A percentile compares a stretch with the other conserved stretches of the same genome.
phyloP scores from a whole-genome alignment of 805 yeast genomes.

The Zygotorulaspora danielsina region DNA sequence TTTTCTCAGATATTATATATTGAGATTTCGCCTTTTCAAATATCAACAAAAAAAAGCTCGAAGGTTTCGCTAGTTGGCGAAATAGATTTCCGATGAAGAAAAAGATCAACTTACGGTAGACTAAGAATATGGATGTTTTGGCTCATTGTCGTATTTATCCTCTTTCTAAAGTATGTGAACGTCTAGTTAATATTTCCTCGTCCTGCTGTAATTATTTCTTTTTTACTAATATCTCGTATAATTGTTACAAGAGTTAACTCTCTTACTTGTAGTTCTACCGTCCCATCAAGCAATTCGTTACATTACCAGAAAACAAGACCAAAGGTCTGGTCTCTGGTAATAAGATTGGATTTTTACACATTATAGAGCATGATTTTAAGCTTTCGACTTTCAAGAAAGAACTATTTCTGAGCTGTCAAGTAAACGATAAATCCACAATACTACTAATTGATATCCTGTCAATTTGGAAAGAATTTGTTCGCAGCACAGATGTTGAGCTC shows the following conservation, averaged over 20 bases:
- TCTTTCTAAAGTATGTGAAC: constrained; percentile 21
- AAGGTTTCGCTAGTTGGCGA: neutral
- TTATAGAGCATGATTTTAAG: constrained; percentile 27
- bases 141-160: constrained; percentile 32
- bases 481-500: constrained; percentile 2
- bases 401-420: constrained; percentile 11
- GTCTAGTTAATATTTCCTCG: neutral
- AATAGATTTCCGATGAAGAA: neutral
- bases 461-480: constrained; percentile 16
- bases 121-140: constrained; percentile 29
- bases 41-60: constrained; percentile 8
- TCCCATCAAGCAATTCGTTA: constrained; percentile 13
- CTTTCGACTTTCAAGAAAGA: constrained; percentile 18
- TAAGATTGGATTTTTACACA: constrained; percentile 19
- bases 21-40: constrained; percentile 1
- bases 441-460: constrained; percentile 28
- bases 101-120: neutral
- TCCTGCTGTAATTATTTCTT: constrained; percentile 1
- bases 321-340: neutral
- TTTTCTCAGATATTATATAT: constrained; percentile 1
- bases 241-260: neutral
- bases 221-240: constrained; percentile 3
- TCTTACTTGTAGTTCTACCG: constrained; percentile 18
- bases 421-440: constrained; percentile 7
- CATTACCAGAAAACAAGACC: constrained; percentile 8